Base-by-base conservation (phyloP, 208 protist species). In the Leishmania aethiopica region DNA sequence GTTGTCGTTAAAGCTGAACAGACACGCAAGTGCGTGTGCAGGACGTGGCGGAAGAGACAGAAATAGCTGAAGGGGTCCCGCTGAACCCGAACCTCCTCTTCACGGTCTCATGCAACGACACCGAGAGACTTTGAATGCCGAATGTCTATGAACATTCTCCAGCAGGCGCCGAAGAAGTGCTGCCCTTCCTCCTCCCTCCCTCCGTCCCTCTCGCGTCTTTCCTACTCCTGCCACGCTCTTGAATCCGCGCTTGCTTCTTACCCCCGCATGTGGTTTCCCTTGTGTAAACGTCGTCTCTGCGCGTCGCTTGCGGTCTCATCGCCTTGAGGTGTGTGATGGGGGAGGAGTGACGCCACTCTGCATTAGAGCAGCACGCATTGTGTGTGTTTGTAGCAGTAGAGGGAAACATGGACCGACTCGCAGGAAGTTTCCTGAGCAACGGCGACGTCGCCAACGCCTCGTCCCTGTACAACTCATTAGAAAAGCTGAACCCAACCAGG, bases 381-480 rank as follows among this genome's bases (percentile, higher is more conserved):
- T 22, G 53, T 47, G 57, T 74, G 67, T 47, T 53, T 74, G 70
- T 45, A 55, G 17, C 22, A 37, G 42, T 37, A 32, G 28, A 37
- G 32, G 28, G 32, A 22, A 22, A 64, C 25, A 97, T 97, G 95
- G 91, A 97, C 59, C 85, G 89, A 60, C 85, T 96, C 49, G 95
- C 95, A 25, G 82, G 86, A 35, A 89, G 88, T 47, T 95, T 87
- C 78, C 84, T 97, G 55, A 84, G 80, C 45, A 90, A 79, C 59
- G 95, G 95, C 72, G 95, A 97, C 72, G 79, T 97, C 32, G 88
- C 85, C 57, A 89, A 86, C 59, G 95, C 95, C 1, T 91, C 91
- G 1, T 83, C 84, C 13, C 82, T 97, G 22, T 97, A 95, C 84
- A 88, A 86, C 57, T 96, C 93, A 3, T 81, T 97, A 25, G 92